These are phyloP conservation scores for Haplographium delicatum DNA, from an alignment of 495 filamentous ascomycete genomes.

Conservation along the genomic window DNA sequence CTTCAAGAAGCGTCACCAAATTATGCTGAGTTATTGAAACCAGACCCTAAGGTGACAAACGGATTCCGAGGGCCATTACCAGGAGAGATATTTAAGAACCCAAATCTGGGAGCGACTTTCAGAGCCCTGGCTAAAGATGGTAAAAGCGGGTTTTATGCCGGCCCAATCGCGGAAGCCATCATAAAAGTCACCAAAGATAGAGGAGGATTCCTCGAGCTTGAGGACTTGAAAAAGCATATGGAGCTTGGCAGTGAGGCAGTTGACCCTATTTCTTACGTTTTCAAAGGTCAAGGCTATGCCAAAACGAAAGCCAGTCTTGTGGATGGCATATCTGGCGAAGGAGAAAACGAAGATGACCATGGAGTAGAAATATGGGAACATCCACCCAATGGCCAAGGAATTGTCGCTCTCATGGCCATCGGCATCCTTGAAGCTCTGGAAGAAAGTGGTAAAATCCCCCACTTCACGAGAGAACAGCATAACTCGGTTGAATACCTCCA, in stretches of 20 bases:
- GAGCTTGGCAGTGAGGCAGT: slow-evolving; percentile 71
- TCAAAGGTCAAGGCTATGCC: slow-evolving; percentile 62
- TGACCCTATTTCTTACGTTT: slow-evolving; percentile 74
- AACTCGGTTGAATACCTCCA: slow-evolving; percentile 81
- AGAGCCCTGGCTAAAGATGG: slow-evolving; percentile 71
- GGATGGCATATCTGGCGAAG: slow-evolving; percentile 39
- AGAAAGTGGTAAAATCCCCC: slow-evolving; percentile 60
- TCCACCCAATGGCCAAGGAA: slow-evolving; percentile 95
- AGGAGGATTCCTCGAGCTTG: slow-evolving; percentile 72
- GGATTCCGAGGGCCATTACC: slow-evolving; percentile 63
- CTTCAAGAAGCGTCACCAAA: slow-evolving; percentile 76
- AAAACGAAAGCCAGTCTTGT: slow-evolving; percentile 33
- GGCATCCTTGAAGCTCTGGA: slow-evolving; percentile 87
- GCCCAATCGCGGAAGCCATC: slow-evolving; percentile 71
- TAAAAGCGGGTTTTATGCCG: slow-evolving; percentile 88
- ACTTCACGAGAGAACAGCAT: slow-evolving; percentile 63
- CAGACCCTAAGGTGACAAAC: slow-evolving; percentile 61
- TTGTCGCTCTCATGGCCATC: slow-evolving; percentile 90
- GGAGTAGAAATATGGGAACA: slow-evolving; percentile 93
- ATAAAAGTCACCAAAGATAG: slow-evolving; percentile 70
- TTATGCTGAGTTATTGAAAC: slow-evolving; percentile 76
- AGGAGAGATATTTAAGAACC: slow-evolving; percentile 90
- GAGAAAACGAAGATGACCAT: slow-evolving; percentile 38
- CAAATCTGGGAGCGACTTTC: slow-evolving; percentile 76
- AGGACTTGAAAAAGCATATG: slow-evolving; percentile 73